Evolutionary conservation across 2,329 filamentous ascomycete species (phyloP).

Genomic region (Aureobasidium subglaciale): DNA sequence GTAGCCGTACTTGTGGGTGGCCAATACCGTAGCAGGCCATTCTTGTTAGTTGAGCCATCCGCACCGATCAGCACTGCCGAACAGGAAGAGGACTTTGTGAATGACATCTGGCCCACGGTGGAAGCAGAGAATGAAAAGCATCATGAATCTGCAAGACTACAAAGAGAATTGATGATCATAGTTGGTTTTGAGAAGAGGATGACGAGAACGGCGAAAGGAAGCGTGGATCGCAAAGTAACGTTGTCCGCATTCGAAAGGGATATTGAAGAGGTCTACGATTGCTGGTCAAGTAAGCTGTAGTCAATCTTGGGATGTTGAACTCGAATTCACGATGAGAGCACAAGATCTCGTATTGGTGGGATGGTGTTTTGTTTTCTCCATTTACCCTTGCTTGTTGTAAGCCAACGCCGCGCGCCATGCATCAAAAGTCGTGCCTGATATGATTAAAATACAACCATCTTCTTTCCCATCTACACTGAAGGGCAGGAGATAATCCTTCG

Average conservation of each 20-base stretch:
- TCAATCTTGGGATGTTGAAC: no score
- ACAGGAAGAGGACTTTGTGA: not conserved
- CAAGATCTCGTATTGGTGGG: not conserved
- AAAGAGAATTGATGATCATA: not conserved
- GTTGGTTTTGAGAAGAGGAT: not conserved
- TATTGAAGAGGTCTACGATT: slow-evolving; percentile 4
- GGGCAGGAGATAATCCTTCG: not conserved
- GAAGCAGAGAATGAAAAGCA: slow-evolving; percentile 11
- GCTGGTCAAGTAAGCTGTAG: not conserved
- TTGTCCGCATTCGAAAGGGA: not conserved
- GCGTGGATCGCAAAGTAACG: slow-evolving; percentile 5
- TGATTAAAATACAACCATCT: slow-evolving; percentile 10
- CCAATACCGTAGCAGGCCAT: slow-evolving; percentile 2
- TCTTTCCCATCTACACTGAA: not conserved
- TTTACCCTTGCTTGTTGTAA: slow-evolving; percentile 7
- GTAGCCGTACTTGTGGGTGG: slow-evolving; percentile 4
- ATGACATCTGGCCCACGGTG: slow-evolving; percentile 2
- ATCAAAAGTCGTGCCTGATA: slow-evolving; percentile 12
- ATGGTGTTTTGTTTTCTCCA: slow-evolving; percentile 4
- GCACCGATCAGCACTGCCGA: not conserved
- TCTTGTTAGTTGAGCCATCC: slow-evolving; percentile 10
- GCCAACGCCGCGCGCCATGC: slow-evolving; percentile 18
- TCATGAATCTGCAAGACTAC: not conserved
- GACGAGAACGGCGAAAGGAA: not conserved
- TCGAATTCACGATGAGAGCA: no score